Evolutionary conservation across 805 yeast species (phyloP).

Genomic region (Starmera caribaea): DNA sequence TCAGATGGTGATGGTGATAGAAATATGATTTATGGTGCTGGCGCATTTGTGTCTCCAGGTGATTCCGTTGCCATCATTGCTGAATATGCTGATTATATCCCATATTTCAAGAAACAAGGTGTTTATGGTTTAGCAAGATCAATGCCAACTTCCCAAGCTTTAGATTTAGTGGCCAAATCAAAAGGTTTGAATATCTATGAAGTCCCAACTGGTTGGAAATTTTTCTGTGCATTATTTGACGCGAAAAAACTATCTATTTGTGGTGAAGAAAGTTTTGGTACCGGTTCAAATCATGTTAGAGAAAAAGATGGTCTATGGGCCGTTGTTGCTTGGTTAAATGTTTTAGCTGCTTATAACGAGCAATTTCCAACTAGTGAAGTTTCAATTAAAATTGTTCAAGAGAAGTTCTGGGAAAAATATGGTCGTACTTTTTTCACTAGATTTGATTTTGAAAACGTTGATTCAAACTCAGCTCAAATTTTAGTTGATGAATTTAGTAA

Average conservation of each 20-base stretch:
- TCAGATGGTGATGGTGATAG: conserved; percentile 99
- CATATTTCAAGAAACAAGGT: conserved; percentile 83
- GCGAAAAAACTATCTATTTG: conserved; percentile 90
- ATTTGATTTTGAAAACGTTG: conserved; percentile 84
- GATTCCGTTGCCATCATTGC: conserved; percentile 97
- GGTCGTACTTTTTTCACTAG: conserved; percentile 97
- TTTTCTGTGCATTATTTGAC: conserved; percentile 92
- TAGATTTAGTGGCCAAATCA: conserved; percentile 79
- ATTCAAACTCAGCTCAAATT: conserved; percentile 61
- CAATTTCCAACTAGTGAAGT: conserved; percentile 45
- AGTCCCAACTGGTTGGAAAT: conserved; percentile 99
- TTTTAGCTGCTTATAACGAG: conserved; percentile 73
- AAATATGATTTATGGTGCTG: conserved; percentile 95
- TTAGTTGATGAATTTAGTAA: conserved; percentile 46
- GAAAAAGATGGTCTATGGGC: conserved; percentile 99
- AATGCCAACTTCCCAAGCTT: conserved; percentile 95
- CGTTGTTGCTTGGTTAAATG: conserved; percentile 92
- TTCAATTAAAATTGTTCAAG: conserved; percentile 72
- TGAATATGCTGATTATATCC: conserved; percentile 83
- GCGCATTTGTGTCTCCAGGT: conserved; percentile 94
- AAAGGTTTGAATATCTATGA: conserved; percentile 75
- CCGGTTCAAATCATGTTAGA: conserved; percentile 95
- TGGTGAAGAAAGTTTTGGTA: conserved; percentile 97
- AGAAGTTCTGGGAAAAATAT: conserved; percentile 79
- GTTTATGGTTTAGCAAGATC: conserved; percentile 91